Conservation (phyloP, 345 rosid species). For the Hibiscus tridactylites region DNA sequence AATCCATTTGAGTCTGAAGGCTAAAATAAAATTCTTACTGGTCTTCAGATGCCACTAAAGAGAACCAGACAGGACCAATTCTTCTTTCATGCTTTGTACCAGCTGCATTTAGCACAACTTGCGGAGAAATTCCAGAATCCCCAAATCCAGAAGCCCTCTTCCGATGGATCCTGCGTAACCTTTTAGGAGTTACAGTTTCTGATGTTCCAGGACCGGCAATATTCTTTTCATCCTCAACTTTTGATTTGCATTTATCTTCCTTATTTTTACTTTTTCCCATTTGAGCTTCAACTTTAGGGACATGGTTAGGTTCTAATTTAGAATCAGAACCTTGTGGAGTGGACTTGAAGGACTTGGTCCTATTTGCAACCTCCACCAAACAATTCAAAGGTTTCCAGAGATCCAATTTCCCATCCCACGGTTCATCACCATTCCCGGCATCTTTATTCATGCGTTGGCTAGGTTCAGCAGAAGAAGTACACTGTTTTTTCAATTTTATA, state of each 20-base stretch:
- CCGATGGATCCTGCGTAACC: slow-evolving; percentile 46
- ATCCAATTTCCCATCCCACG: slow-evolving; percentile 60
- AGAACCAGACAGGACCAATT: slow-evolving; percentile 80
- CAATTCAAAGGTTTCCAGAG: slow-evolving; percentile 84
- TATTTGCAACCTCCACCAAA: slow-evolving; percentile 92
- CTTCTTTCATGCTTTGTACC: slow-evolving; percentile 43
- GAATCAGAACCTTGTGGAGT: slow-evolving; percentile 46
- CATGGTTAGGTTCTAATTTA: slow-evolving; percentile 30
- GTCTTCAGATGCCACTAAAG: slow-evolving; percentile 75
- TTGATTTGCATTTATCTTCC: slow-evolving; percentile 42
- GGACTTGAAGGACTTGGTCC: slow-evolving; percentile 65
- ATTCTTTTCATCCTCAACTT: slow-evolving; percentile 40
- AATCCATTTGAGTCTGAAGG: slow-evolving; percentile 13
- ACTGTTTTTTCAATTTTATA: slow-evolving; percentile 29
- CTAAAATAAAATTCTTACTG: slow-evolving; percentile 49
- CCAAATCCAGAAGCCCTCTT: slow-evolving; percentile 42
- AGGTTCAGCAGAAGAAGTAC: slow-evolving; percentile 49
- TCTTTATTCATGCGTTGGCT: slow-evolving; percentile 28
- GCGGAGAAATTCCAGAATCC: slow-evolving; percentile 47
- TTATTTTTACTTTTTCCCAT: slow-evolving; percentile 38
- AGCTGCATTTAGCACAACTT: slow-evolving; percentile 44
- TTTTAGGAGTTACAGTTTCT: slow-evolving; percentile 52
- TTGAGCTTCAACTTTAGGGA: slow-evolving; percentile 30
- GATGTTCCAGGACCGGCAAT: slow-evolving; percentile 40
- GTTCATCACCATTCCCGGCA: slow-evolving; percentile 34